A percentile compares a stretch with the other conserved stretches of the same genome.
Conservation (phyloP, 768 basidiomycete genomes). For the Rickenella mellea region DNA sequence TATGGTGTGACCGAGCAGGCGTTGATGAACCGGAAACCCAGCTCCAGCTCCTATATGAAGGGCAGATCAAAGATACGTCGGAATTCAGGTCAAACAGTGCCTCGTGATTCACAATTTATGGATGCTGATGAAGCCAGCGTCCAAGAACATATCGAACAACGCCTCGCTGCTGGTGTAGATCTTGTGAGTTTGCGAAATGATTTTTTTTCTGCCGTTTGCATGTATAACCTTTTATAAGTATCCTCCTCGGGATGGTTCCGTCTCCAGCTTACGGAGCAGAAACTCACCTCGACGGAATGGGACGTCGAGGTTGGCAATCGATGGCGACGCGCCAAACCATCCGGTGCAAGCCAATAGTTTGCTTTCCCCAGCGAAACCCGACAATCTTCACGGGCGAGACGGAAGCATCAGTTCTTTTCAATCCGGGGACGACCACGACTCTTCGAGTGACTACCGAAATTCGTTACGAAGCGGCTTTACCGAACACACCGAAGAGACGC, state of each 20-base stretch:
- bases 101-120: slow-evolving; percentile 75
- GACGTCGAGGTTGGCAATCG: slow-evolving; percentile 3
- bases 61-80: slow-evolving; percentile 19
- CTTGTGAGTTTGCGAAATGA: slow-evolving; percentile 36
- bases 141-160: slow-evolving; percentile 81
- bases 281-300: slow-evolving; percentile 55
- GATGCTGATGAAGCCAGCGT: slow-evolving; percentile 81
- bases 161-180: slow-evolving; percentile 64
- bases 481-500: slow-evolving; percentile 43
- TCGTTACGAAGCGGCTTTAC: slow-evolving; percentile 36
- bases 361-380: background rate
- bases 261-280: slow-evolving; percentile 59
- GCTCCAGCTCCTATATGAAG: slow-evolving; percentile 28
- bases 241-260: slow-evolving; percentile 44
- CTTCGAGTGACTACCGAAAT: slow-evolving; percentile 44
- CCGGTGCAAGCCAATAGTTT: background rate
- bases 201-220: background rate
- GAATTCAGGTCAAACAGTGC: slow-evolving; percentile 31
- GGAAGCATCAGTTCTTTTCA: slow-evolving; percentile 33
- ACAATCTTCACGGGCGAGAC: slow-evolving; percentile 20
- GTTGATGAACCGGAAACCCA: slow-evolving; percentile 45
- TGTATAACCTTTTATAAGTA: slow-evolving; percentile 32
- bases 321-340: background rate
- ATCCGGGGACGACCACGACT: slow-evolving; percentile 40
- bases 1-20: slow-evolving; percentile 28